Evolutionary conservation across 2,329 filamentous ascomycete species (phyloP), one percentile per base, ranked within the genome.

Genomic region (Aspergillus carbonarius): DNA sequence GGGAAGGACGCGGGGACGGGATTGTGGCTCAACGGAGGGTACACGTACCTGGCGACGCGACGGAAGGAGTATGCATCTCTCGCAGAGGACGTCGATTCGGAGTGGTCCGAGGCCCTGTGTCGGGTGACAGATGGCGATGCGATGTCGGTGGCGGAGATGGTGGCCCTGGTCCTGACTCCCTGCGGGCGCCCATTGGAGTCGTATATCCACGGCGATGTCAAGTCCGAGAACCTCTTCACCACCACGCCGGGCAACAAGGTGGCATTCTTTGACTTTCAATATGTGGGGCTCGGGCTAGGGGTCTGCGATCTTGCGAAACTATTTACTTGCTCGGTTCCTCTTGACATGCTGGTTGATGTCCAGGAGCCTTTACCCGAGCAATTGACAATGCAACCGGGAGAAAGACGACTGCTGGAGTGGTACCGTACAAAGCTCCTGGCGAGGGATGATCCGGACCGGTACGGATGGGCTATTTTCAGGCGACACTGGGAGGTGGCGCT

Each of bases 251-350:
- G 83, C 1, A 72, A 81, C 1, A 59, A 74, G 3, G 85, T 86
- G 1, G 86, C 84, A 0, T 87, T 90, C 62, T 89, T 86, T 65
- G 88, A 90, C 68, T 90, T 90, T 57, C 87, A 90, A 64, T 90
- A 90, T 63, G 81, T 83, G 0, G 88, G 88, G 0, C 71, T 88
- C 0, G 87, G 87, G 0, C 69, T 89, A 0, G 87, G 87, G 0
- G 86, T 85, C 0, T 87, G 86, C 62, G 88, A 90, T 68, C 74
- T 89, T 0, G 86, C 86, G 1, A 89, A 89, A 67, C 70, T 89
- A 0, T 87, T 88, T 60, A 89, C 86, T 0, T 88, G 86, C 69
- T 88, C 86, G 2, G 79, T 89, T 0, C 85, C 86, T 0, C 37
- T 84, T 6, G 62, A 73, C 2, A 80, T 88, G 78, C 78, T 89